These are phyloP conservation scores for Leishmania amazonensis DNA, from an alignment of 208 protist species.

Conservation along the genomic window DNA sequence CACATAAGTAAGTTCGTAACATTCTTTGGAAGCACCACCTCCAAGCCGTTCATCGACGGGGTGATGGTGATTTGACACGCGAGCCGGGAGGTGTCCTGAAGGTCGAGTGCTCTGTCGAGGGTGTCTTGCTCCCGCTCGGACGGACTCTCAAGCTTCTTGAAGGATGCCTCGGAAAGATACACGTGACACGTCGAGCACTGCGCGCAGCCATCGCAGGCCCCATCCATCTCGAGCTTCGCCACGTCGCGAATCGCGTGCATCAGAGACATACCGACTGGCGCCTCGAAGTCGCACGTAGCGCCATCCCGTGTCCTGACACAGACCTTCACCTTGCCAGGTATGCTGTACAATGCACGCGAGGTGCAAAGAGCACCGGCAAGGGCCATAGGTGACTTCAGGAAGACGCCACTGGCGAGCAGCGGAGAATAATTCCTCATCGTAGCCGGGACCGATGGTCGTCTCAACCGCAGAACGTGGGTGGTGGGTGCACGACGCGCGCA, in stretches of 20 bases:
- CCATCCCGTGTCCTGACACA: slow-evolving; percentile 37
- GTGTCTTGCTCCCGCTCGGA: slow-evolving; percentile 89
- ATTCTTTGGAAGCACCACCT: slow-evolving; percentile 56
- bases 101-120: slow-evolving; percentile 70
- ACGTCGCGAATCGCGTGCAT: slow-evolving; percentile 91
- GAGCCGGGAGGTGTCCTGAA: slow-evolving; percentile 70
- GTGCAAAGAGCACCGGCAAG: neutral
- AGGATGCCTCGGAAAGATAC: slow-evolving; percentile 80
- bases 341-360: slow-evolving; percentile 21
- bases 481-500: neutral
- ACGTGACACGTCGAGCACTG: slow-evolving; percentile 97
- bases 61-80: slow-evolving; percentile 78
- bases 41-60: slow-evolving; percentile 58
- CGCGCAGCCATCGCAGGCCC: slow-evolving; percentile 92
- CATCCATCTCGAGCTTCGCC: slow-evolving; percentile 94
- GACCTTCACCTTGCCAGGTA: slow-evolving; percentile 57
- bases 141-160: slow-evolving; percentile 64
- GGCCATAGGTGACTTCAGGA: neutral
- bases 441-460: neutral
- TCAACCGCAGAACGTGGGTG: neutral
- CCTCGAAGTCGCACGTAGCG: slow-evolving; percentile 38
- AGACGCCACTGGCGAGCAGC: neutral
- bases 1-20: slow-evolving; percentile 49
- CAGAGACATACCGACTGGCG: slow-evolving; percentile 63
- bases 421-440: neutral